Base-by-base conservation (phyloP, 352 stramenopile genomes). In the Pythium volutum region DNA sequence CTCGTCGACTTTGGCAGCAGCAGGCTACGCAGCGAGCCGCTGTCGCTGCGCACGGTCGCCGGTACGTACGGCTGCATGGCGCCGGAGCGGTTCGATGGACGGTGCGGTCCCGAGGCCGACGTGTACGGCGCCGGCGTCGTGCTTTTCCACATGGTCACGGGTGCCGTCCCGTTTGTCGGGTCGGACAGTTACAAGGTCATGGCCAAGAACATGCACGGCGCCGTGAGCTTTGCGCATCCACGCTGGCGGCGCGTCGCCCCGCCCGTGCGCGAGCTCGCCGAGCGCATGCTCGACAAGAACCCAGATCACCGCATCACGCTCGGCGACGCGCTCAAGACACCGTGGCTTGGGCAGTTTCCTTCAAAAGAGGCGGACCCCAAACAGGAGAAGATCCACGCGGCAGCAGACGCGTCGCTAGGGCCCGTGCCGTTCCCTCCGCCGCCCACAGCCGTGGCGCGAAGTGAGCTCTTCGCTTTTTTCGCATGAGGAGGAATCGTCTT, bases 51-150 rank as follows among this genome's bases (percentile, higher is more conserved):
- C 33, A 74, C 69, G 27, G 52, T 71, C 15, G 62, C 67, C 2
- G 76, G 76, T 0, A 88, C 80, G 4, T 88, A 76, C 58, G 76
- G 80, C 10, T 88, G 76, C 57, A 89, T 89, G 80, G 76, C 80
- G 8, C 76, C 77, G 0, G 76, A 87, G 65, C 77, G 76, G 2
- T 89, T 88, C 29, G 68, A 87, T 10, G 77, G 76, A 6, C 60
- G 23, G 5, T 78, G 66, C 29, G 80, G 76, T 8, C 74, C 69
- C 0, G 74, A 84, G 45, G 71, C 76, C 34, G 80, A 89, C 46
- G 76, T 88, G 20, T 89, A 89, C 54, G 76, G 80, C 14, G 80
- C 70, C 16, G 77, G 77, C 10, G 66, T 89, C 29, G 76, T 88
- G 23, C 50, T 88, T 34, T 88, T 77, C 61, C 75, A 85, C 64